phyloP scores from a whole-genome alignment of 2,329 filamentous ascomycete species.

The Stachybotrys elegans region DNA sequence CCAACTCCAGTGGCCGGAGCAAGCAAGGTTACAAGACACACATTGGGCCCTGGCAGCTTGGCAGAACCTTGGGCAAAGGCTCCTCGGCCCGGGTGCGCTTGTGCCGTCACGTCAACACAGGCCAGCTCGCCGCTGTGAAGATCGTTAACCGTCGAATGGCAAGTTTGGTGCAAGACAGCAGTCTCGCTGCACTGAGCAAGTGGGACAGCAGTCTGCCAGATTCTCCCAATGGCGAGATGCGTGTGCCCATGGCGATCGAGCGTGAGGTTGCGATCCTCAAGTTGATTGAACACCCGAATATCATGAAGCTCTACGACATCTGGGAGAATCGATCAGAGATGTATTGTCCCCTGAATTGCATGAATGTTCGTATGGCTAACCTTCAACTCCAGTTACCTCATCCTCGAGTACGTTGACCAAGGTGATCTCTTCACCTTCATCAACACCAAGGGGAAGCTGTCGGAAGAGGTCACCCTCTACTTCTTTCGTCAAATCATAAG shows the following conservation, averaged over 20 bases:
- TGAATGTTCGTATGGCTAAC: not conserved
- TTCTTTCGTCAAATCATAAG: conserved; percentile 93
- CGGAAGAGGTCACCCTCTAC: conserved; percentile 74
- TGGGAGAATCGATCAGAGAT: conserved; percentile 97
- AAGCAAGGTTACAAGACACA: conserved; percentile 58
- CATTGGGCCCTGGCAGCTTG: conserved; percentile 91
- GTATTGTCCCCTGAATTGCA: conserved; percentile 49
- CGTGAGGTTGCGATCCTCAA: conserved; percentile 97
- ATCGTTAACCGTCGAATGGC: conserved; percentile 84
- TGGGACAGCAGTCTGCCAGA: conserved; percentile 57
- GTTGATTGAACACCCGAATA: conserved; percentile 88
- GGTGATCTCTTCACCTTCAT: conserved; percentile 86
- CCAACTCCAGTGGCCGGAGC: conserved; percentile 33
- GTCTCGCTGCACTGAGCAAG: conserved; percentile 75
- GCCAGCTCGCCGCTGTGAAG: conserved; percentile 85
- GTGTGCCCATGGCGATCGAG: conserved; percentile 84
- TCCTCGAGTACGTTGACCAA: conserved; percentile 82
- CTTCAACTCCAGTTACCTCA: conserved; percentile 66
- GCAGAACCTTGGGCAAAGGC: conserved; percentile 82
- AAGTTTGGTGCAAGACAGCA: conserved; percentile 77
- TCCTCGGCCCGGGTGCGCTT: conserved; percentile 84
- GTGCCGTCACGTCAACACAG: conserved; percentile 73
- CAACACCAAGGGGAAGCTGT: conserved; percentile 64
- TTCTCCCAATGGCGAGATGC: conserved; percentile 55
- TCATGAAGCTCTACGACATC: conserved; percentile 91